Base-by-base conservation (phyloP, 2,329 filamentous ascomycete species). In the Ustulina deusta region DNA sequence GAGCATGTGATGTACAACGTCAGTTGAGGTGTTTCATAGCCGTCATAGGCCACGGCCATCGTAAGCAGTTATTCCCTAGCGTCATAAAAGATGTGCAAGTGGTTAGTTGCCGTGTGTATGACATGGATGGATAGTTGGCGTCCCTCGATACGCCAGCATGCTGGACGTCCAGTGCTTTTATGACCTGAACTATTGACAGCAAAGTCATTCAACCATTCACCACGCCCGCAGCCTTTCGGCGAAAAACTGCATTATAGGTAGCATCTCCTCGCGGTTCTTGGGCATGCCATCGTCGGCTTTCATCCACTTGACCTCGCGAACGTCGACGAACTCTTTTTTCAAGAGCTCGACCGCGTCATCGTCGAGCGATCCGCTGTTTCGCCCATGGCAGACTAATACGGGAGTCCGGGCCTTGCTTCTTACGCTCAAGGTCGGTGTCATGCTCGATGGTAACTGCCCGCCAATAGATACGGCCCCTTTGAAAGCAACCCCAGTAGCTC, bases 161-260 rank as follows among this genome's bases (percentile, higher is more conserved):
- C 25, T n/a, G 6, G 3, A 15, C 15, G 11, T 34, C 27, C 22
- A 25, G 6, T 32, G 25, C 13, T 48, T 48, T 11, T n/a, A 48
- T 27, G 17, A 17, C 15, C 9, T 49, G 6, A 32, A 17, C 17
- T 32, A 32, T 56, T 11, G 25, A 25, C 13, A 34, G 20, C 17
- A 25, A 36, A 38, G 7, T 17, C 38, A 44, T 27, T 15, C 11
- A 54, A 51, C 13, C 20, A 25, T 54, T 71, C 55, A 75, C 72
- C 75, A 77, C 1, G 72, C 73, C 27, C 74, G 69, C 73, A 96
- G 79, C 74, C 90, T 85, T 58, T 90, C 86, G 0, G 90, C 90
- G 74, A 94, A 86, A 74, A 91, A 97, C 75, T 91, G 88, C 93
- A 97, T 97, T 68, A 97, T 86, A 0, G 94, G 94, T 74, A 94